phyloP scores from a whole-genome alignment of 305 asterid species.

The Solanum aculeatissimum region DNA sequence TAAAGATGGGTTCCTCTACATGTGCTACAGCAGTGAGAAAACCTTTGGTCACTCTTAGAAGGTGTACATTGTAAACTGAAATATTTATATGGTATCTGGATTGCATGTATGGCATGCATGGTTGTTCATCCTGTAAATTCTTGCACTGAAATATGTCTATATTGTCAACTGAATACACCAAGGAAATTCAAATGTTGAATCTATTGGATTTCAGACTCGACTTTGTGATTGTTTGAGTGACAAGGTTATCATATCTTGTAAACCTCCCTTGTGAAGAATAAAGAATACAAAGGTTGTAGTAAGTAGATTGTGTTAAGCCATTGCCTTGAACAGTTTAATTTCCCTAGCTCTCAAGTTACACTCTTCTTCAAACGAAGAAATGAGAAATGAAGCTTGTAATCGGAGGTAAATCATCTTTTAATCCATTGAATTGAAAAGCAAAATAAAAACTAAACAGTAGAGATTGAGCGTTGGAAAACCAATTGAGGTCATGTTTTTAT shows the following conservation, averaged over 20 bases:
- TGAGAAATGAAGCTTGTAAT: not conserved
- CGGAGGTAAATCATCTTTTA: not conserved
- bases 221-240: not conserved
- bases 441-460: not conserved
- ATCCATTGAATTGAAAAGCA: not conserved
- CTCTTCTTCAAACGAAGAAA: not conserved
- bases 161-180: not conserved
- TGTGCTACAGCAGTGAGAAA: constrained; percentile 97
- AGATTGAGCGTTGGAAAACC: not conserved
- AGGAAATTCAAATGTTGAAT: not conserved
- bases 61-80: not conserved
- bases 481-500: not conserved
- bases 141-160: not conserved
- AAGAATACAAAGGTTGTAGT: not conserved
- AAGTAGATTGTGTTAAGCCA: not conserved
- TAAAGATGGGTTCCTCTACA: constrained; percentile 80
- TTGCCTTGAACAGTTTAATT: not conserved
- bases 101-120: not conserved
- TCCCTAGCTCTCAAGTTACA: not conserved
- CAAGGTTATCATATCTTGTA: not conserved
- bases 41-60: constrained; percentile 43
- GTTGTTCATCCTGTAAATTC: not conserved
- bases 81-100: not conserved
- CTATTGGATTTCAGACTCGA: not conserved
- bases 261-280: not conserved